phyloP scores from a whole-genome alignment of 441 rosid species.

The Corymbia citriodora region DNA sequence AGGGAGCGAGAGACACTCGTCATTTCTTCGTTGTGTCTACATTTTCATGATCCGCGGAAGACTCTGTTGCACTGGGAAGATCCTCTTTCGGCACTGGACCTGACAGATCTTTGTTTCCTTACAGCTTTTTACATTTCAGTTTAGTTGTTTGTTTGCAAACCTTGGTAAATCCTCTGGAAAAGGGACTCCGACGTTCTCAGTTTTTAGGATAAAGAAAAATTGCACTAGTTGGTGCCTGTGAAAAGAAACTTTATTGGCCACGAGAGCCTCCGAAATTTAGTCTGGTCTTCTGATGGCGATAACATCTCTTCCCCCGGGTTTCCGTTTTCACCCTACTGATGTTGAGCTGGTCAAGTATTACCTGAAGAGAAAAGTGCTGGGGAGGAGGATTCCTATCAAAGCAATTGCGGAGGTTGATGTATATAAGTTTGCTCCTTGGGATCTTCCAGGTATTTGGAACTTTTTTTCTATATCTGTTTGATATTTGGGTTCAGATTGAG shows the following conservation, averaged over 20 bases:
- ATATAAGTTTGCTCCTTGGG: conserved; percentile 59
- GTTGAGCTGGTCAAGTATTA: conserved; percentile 57
- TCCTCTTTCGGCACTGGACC: conserved; percentile 68
- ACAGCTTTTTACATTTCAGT: background rate
- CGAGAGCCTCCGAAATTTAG: background rate
- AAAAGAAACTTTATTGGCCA: background rate
- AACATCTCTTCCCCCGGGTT: conserved; percentile 45
- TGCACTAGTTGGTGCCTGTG: background rate
- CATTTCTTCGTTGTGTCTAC: conserved; percentile 39
- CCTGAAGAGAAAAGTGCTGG: conserved; percentile 56
- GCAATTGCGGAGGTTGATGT: conserved; percentile 60
- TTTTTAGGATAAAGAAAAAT: background rate
- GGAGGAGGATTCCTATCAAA: conserved; percentile 29
- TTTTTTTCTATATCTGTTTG: background rate
- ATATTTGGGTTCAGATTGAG: background rate
- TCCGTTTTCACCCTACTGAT: conserved; percentile 82
- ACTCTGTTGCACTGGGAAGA: conserved; percentile 54
- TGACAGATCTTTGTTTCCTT: conserved; percentile 21
- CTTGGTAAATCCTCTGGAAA: background rate
- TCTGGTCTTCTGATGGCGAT: conserved; percentile 21
- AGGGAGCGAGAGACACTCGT: conserved; percentile 36
- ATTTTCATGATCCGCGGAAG: conserved; percentile 69
- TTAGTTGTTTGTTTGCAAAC: background rate
- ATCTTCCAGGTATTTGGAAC: conserved; percentile 27
- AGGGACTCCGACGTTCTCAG: background rate